phyloP scores from a whole-genome alignment of 1,139 yeast species.

The Debaryomyces udenii region DNA sequence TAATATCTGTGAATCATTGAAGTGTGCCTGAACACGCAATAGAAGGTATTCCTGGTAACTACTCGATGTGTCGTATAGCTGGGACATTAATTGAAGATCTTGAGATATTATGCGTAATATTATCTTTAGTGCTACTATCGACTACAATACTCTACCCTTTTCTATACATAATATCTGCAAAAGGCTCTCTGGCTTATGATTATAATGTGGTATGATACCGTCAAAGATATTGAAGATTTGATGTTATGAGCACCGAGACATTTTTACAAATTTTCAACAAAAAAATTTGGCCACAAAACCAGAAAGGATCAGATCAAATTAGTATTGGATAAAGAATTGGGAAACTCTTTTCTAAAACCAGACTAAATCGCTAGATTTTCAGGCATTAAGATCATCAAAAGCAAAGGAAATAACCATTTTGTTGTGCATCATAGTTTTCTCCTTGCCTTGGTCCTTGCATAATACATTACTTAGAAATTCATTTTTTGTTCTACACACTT shows the following conservation, averaged over 20 bases:
- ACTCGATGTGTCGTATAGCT: too few species aligned
- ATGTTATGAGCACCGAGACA: slow-evolving; percentile 4
- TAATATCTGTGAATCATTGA: not conserved
- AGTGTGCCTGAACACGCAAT: too few species aligned
- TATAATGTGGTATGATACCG: too few species aligned
- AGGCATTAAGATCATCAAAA: not conserved
- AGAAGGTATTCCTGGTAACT: too few species aligned
- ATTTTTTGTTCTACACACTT: slow-evolving; percentile 4
- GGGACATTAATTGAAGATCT: too few species aligned
- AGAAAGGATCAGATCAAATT: slow-evolving; percentile 8
- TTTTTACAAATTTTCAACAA: slow-evolving; percentile 11
- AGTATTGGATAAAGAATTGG: slow-evolving; percentile 3
- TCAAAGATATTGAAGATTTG: too few species aligned
- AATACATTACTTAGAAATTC: slow-evolving; percentile 3
- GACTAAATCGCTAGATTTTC: slow-evolving; percentile 2
- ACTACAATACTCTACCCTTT: too few species aligned
- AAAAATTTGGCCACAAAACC: slow-evolving; percentile 9
- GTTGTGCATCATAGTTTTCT: slow-evolving; percentile 2
- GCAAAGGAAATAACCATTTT: slow-evolving; percentile 2
- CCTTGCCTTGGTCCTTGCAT: slow-evolving; percentile 6
- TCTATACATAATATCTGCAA: too few species aligned
- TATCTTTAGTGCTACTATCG: too few species aligned
- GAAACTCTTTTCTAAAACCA: not conserved
- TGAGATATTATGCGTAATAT: too few species aligned
- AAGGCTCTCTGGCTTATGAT: too few species aligned